Evolutionary conservation across 2,329 filamentous ascomycete species (phyloP), one percentile per base, ranked within the genome.

Genomic region (Hymenoscyphus scutula): DNA sequence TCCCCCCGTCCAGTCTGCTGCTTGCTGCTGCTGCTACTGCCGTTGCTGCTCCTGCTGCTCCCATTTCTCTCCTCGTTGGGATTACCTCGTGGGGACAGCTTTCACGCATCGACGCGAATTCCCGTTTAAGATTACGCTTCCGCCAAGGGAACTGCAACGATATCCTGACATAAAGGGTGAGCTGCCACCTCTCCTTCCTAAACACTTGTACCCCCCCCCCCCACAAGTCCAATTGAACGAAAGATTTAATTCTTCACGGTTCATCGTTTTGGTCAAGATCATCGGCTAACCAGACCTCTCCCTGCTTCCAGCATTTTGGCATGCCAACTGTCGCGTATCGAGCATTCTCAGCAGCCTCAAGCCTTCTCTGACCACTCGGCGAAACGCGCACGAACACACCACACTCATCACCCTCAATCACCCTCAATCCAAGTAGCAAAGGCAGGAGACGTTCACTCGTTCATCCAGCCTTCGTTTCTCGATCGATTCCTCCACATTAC

Each of bases 391-490:
- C 61, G 60, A 58, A 53, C 48, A 59, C 60, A n/a, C n/a, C n/a
- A n/a, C 64, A 55, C 62, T 63, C 57, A 15, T 10, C 19, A 15
- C 17, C 17, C 53, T n/a, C 51, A 5, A 53, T 15, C 8, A 19
- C 19, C 53, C 25, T 30, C 53, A 54, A 65, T 58, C 51, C 63
- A 60, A 65, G 58, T 55, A 64, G 65, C 61, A 64, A 65, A 71
- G 69, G 71, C 68, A 68, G 73, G 73, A 75, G 71, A 73, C 73
- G 73, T 75, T 75, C 68, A 73, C 72, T 75, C 73, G 73, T 74
- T 73, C 69, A 74, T 75, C 73, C 71, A 59, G 62, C 69, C 71
- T 67, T 62, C 41, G 41, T 45, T 62, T 67, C 65, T 62, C 68
- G 62, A 51, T 45, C 53, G 3, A 30, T 53, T 29, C 8, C 29